Evolutionary conservation across 176 grass and related monocot genomes (phyloP).

Genomic region (Carex myosuroides): DNA sequence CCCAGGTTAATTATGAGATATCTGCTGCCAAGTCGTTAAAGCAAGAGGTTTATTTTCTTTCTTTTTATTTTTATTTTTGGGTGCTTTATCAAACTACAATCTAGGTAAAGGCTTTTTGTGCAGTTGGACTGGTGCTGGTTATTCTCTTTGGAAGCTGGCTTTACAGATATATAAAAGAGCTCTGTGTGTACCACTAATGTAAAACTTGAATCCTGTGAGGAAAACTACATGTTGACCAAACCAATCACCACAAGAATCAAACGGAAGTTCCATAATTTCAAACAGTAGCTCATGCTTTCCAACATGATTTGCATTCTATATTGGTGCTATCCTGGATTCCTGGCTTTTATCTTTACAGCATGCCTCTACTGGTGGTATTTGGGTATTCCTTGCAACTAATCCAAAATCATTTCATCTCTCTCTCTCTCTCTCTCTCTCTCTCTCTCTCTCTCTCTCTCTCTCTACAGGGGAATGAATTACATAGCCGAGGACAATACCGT

Average conservation of each 20-base stretch:
- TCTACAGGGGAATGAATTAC: conserved; percentile 78
- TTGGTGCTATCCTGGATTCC: neutral
- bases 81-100: neutral
- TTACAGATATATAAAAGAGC: neutral
- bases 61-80: neutral
- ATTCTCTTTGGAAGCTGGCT: conserved; percentile 6
- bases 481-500: conserved; percentile 52
- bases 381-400: neutral
- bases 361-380: neutral
- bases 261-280: neutral
- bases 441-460: neutral
- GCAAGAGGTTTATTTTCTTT: conserved; percentile 51
- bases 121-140: neutral
- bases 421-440: neutral
- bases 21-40: conserved; percentile 77
- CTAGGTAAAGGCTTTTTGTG: neutral
- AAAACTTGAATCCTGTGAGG: neutral
- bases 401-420: neutral
- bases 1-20: conserved; percentile 60
- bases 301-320: neutral
- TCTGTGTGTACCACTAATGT: neutral
- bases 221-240: neutral
- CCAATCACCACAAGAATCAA: neutral
- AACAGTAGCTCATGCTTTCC: neutral
- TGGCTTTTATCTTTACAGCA: neutral